phyloP scores from a whole-genome alignment of 73 alveolate species.

The Tetrahymena malaccensis region DNA sequence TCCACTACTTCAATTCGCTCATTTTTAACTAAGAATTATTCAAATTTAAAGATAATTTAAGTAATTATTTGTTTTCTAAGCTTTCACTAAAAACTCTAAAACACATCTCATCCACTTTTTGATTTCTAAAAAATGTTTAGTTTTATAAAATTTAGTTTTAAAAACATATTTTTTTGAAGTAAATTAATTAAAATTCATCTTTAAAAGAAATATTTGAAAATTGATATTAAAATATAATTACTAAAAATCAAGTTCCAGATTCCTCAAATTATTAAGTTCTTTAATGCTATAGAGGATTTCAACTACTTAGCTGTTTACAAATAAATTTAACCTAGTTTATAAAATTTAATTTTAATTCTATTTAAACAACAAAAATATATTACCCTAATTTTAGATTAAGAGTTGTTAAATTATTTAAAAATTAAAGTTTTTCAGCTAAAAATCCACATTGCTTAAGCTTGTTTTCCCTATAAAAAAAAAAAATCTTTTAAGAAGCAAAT shows the following conservation, averaged over 20 bases:
- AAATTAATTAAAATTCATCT: background rate
- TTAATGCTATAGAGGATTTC: background rate
- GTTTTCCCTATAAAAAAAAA: background rate
- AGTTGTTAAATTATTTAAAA: background rate
- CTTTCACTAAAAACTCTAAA: background rate
- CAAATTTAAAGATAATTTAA: background rate
- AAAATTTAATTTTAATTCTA: background rate
- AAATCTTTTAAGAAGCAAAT: background rate
- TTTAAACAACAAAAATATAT: background rate
- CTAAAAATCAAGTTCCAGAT: background rate
- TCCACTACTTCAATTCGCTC: background rate
- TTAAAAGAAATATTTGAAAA: too few relatives aligned
- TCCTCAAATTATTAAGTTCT: background rate
- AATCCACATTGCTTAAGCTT: background rate
- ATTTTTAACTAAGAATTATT: background rate
- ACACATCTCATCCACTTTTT: background rate
- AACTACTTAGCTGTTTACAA: background rate
- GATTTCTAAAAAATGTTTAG: background rate
- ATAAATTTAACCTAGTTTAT: background rate
- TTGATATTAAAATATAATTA: background rate
- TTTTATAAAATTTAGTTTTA: too few relatives aligned
- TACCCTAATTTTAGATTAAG: background rate
- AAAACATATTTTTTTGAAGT: too few relatives aligned
- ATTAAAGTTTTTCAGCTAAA: background rate
- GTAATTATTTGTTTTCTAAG: background rate